Base-by-base conservation (phyloP, 2,329 filamentous ascomycete genomes). In the Colletotrichum truncatum region DNA sequence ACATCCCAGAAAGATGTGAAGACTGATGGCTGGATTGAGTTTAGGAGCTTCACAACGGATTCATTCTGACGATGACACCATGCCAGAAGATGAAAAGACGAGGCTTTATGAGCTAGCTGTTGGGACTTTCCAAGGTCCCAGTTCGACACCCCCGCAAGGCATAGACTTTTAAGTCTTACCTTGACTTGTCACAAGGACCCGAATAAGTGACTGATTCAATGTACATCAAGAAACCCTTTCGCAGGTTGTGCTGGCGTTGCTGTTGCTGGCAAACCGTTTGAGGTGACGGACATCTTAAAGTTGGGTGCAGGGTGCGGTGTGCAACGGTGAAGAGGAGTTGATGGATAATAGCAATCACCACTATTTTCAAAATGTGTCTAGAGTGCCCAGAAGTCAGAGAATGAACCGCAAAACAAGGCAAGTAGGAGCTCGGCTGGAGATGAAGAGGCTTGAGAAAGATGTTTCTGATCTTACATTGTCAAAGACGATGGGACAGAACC, bases 21-120 rank as follows among this genome's bases (percentile, higher is more conserved):
- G 41, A 77, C 78, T 1, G 84, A 84, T n/a, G 84, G 83, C 46
- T 85, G 82, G 80, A 75, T 86, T 34, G 84, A 86, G 67, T 79
- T 84, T 39, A 84, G 21, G 84, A 85, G 54, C 74, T 83, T 28
- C 76, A 80, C 45, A 75, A 75, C 73, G 73, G 23, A 74, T 82
- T 11, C 71, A 75, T 26, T 84, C 78, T 66, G 82, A 84, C 65
- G 80, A 84, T 56, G 77, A 72, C 41, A 80, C 80, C 9, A 82
- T 85, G 77, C 70, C 72, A 2, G 70, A 74, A 3, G 75, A 82
- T 55, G 77, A 83, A 45, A 73, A 77, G 34, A 70, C 70, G 23
- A 68, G 72, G 7, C 74, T 77, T 14, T 58, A 49, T 23, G 41
- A 48, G 6, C 48, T 74, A 14, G 68, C 72, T 18, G 63, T 69